A percentile compares a stretch with the other conserved stretches of the same genome.
phyloP scores from a whole-genome alignment of 768 basidiomycete genomes.

The Tremella fuciformis region DNA sequence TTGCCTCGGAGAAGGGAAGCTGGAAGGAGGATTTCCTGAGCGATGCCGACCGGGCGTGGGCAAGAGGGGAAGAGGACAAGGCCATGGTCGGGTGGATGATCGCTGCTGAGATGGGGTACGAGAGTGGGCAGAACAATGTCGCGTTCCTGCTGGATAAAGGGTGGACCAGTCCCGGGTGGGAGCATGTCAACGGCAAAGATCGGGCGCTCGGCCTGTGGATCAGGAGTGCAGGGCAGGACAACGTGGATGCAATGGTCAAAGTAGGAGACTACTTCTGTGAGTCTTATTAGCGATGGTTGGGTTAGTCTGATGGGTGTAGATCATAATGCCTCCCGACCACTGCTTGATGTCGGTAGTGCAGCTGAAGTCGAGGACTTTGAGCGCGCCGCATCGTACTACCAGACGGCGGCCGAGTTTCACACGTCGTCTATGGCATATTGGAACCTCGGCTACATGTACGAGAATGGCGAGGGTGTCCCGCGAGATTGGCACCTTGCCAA shows the following conservation, averaged over 20 bases:
- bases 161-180: background rate
- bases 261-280: slow-evolving; percentile 90
- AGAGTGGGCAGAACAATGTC: slow-evolving; percentile 91
- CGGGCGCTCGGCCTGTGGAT: slow-evolving; percentile 91
- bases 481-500: slow-evolving; percentile 97
- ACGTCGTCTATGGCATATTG: slow-evolving; percentile 92
- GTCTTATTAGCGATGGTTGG: slow-evolving; percentile 9
- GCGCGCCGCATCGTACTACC: slow-evolving; percentile 91
- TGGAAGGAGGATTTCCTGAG: slow-evolving; percentile 74
- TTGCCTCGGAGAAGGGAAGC: slow-evolving; percentile 85
- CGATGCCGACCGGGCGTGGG: slow-evolving; percentile 64
- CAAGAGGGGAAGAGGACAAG: slow-evolving; percentile 69
- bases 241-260: slow-evolving; percentile 95
- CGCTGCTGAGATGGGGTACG: slow-evolving; percentile 85
- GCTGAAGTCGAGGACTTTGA: slow-evolving; percentile 44
- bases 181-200: slow-evolving; percentile 7
- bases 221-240: slow-evolving; percentile 85
- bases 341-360: no score
- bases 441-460: slow-evolving; percentile 99
- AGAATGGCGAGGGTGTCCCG: slow-evolving; percentile 87
- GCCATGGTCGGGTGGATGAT: slow-evolving; percentile 94
- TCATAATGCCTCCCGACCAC: no score
- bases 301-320: no score
- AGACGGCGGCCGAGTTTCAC: slow-evolving; percentile 88
- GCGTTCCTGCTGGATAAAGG: slow-evolving; percentile 76